Base-by-base conservation (phyloP, 176 grass and related monocot genomes). In the Phoenix roebelenii region DNA sequence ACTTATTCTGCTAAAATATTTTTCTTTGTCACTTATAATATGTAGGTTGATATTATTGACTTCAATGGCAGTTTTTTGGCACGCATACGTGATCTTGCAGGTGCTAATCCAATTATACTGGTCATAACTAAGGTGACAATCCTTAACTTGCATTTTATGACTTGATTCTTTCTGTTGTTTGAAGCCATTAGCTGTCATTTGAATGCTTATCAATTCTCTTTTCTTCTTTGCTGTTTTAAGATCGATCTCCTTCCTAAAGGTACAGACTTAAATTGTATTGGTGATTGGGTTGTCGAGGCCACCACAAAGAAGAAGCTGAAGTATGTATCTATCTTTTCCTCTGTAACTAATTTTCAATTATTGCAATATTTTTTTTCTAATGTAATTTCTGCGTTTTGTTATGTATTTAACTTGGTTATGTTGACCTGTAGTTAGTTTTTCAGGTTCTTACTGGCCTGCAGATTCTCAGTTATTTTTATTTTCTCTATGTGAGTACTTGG, bases 21-120 rank as follows among this genome's bases (percentile, higher is more conserved):
- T 25, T 4, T 72, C 28, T 54, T 44, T 59, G 23, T 7, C 53
- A 10, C 35, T 68, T 3, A 35, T 44, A 20, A 18, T 58, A 1
- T 86, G 59, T 67, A 96, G 91, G 86, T 96, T 29, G 92, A 97
- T 73, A 91, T 97, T 55, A 81, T 97, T 49, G 92, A 97, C 88
- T 97, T 97, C 78, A 91, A 85, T 51, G 92, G 87, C 7, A 97
- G 87, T 49, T 97, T 97, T 76, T 77, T 97, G 51, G 58, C 81
- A 30, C 87, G 78, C 39, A 57, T 91, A 67, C 86, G 92, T 5
- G 86, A 96, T 55, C 77, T 90, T 22, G 91, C 91, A 16, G 86
- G 91, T 70, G 80, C 72, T 49, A 96, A 96, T 55, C 92, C 92
- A 50, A 96, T 90, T 17, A 87, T 96, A 66, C 73, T 96, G 35